Base-by-base conservation (phyloP, 1,284 basidiomycete species). In the Pseudozyma pruni region DNA sequence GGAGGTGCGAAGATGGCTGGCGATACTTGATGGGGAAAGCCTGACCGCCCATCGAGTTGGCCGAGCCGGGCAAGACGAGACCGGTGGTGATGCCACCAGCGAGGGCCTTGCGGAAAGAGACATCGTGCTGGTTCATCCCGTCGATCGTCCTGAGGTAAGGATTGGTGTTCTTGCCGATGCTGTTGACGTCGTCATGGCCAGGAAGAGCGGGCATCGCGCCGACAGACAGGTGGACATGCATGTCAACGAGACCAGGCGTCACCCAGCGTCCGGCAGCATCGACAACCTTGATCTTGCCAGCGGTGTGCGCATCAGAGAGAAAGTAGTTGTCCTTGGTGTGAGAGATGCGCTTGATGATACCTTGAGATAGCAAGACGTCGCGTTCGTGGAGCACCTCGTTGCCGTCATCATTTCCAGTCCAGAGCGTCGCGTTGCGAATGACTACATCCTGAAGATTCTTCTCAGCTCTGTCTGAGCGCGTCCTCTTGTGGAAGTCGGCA, bases 401-500 rank as follows among this genome's bases (percentile, higher is more conserved):
- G 6, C 89, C 89, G 47, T 89, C 87, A 32, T 88, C 83, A 41
- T 86, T 86, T 17, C 91, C 91, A 0, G 90, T 92, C 86, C 92
- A 91, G 17, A 95, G 86, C 0, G 88, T 89, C 2, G 88, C 91
- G 80, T 94, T 93, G 79, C 86, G 86, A 72, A 94, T 89, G 72
- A 90, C 84, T 8, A 89, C 88, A 4, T 89, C 84, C 35, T 86
- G 86, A 0, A 43, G 22, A 3, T 88, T 89, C 7, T 83, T 81
- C 50, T 89, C 90, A 73, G 87, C 91, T 37, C 92, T 85, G 77
- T 94, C 91, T 6, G 89, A 91, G 32, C 80, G 81, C 8, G 86
- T 86, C 13, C 92, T 86, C 27, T 83, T 78, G 41, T 83, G 79
- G 75, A 90, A 90, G 25, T 83, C 76, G 0, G 83, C 75, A 14